Percentiles rank a stretch among this genome's conserved stretches.
These are phyloP conservation scores for Phytophthora crassamura DNA, from an alignment of 352 stramenopile genomes.

Conservation along the genomic window DNA sequence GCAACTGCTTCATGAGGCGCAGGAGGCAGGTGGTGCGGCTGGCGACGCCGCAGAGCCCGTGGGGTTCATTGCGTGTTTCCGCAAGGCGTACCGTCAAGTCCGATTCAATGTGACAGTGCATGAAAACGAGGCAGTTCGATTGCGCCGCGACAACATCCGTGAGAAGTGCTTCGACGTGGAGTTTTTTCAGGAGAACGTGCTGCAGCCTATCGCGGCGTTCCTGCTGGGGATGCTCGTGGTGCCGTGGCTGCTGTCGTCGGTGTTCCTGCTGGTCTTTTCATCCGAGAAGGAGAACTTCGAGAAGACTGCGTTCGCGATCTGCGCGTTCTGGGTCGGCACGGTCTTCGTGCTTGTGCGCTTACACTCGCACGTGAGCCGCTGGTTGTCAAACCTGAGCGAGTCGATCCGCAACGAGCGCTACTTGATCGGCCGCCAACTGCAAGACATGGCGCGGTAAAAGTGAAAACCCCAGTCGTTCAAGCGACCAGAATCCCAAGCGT, in stretches of 20 bases:
- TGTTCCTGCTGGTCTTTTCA: slow-evolving; percentile 51
- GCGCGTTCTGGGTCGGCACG: slow-evolving; percentile 49
- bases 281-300: slow-evolving; percentile 46
- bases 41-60: slow-evolving; percentile 26
- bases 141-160: slow-evolving; percentile 63
- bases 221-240: slow-evolving; percentile 62
- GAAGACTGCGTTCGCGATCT: slow-evolving; percentile 67
- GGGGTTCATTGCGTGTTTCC: slow-evolving; percentile 61
- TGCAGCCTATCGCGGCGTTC: slow-evolving; percentile 59
- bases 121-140: slow-evolving; percentile 68
- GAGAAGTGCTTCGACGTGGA: slow-evolving; percentile 77
- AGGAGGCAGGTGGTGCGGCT: slow-evolving; percentile 12
- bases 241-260: slow-evolving; percentile 54
- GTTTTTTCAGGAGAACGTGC: slow-evolving; percentile 68
- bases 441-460: slow-evolving; percentile 84
- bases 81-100: slow-evolving; percentile 73
- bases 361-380: slow-evolving; percentile 58
- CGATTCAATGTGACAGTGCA: slow-evolving; percentile 78
- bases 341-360: slow-evolving; percentile 47
- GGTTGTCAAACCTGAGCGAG: slow-evolving; percentile 77
- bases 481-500: slow-evolving; percentile 4
- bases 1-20: slow-evolving; percentile 15
- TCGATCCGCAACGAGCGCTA: slow-evolving; percentile 90
- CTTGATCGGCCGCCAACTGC: slow-evolving; percentile 84
- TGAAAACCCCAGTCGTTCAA: slow-evolving; percentile 14